Evolutionary conservation across 148 eudicot species (phyloP).

Genomic region (Rhododendron griersonianum): DNA sequence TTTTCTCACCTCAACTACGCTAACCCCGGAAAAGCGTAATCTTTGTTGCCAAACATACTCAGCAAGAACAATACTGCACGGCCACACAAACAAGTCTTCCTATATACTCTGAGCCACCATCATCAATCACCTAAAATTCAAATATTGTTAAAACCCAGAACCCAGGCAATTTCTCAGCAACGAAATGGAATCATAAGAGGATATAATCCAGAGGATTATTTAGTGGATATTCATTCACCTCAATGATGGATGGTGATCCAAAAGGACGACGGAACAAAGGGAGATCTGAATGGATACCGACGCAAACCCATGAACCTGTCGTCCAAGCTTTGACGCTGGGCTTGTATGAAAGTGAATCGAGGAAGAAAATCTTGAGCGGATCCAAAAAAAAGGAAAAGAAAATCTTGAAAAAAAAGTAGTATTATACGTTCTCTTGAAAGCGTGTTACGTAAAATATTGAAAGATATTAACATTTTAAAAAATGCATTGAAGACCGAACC

Average conservation of each 20-base stretch:
- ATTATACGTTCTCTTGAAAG: no score
- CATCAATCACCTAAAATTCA: neutral
- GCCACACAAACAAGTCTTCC: conserved; percentile 94
- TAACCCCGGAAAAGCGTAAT: conserved; percentile 42
- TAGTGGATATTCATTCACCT: conserved; percentile 28
- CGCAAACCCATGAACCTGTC: no score
- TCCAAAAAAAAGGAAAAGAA: no score
- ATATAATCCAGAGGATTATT: no score
- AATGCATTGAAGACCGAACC: no score
- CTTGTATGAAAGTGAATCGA: no score
- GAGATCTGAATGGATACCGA: no score
- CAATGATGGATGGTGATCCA: conserved; percentile 16
- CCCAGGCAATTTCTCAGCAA: neutral
- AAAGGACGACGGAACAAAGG: neutral
- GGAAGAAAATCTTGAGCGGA: no score
- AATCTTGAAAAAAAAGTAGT: no score
- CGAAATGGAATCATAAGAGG: neutral
- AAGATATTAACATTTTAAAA: no score
- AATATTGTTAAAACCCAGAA: neutral
- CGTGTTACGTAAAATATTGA: no score
- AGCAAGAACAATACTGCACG: conserved; percentile 70
- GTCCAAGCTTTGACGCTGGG: no score
- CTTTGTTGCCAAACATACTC: conserved; percentile 92
- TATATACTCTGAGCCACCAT: conserved; percentile 47
- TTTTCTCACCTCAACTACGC: conserved; percentile 66